These are phyloP conservation scores for Dendrostoma leiphaemia DNA, from an alignment of 2,329 filamentous ascomycete species.

Conservation along the genomic window DNA sequence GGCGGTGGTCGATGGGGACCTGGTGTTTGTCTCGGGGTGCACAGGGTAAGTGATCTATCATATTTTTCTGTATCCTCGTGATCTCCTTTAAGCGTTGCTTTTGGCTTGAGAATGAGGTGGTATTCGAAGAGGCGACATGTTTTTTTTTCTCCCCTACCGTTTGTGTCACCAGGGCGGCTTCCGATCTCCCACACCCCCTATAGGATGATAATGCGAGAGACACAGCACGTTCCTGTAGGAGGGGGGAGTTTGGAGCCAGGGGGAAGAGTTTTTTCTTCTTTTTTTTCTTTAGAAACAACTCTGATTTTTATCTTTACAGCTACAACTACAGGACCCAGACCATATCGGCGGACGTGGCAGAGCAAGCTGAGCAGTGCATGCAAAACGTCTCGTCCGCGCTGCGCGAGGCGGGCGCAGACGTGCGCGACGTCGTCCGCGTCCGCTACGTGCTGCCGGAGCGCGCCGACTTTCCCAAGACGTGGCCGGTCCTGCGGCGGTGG, in stretches of 20 bases:
- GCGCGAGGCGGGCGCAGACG: conserved; percentile 37
- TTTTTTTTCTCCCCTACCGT: too few relatives aligned
- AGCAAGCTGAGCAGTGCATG: conserved; percentile 50
- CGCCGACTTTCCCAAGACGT: conserved; percentile 45
- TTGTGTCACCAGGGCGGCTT: too few relatives aligned
- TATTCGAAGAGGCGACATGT: too few relatives aligned
- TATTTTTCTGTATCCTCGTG: too few relatives aligned
- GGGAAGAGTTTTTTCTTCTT: too few relatives aligned
- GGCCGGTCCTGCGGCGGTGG: conserved; percentile 49
- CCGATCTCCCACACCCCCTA: too few relatives aligned
- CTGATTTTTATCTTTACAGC: too few relatives aligned
- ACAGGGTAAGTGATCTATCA: conserved; percentile 40
- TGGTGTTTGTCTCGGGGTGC: conserved; percentile 53
- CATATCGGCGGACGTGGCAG: conserved; percentile 43
- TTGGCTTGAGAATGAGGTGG: too few relatives aligned
- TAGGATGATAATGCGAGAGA: too few relatives aligned
- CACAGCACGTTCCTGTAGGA: too few relatives aligned
- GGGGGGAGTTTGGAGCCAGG: too few relatives aligned
- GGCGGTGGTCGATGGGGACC: conserved; percentile 48
- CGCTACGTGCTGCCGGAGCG: conserved; percentile 50
- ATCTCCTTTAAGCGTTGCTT: too few relatives aligned
- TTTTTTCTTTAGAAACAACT: neutral
- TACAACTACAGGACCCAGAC: conserved; percentile 49
- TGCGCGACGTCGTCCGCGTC: conserved; percentile 50
- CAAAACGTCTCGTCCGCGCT: conserved; percentile 46